Evolutionary conservation across 768 basidiomycete species (phyloP).

Genomic region (Hemileccinum impolitum): DNA sequence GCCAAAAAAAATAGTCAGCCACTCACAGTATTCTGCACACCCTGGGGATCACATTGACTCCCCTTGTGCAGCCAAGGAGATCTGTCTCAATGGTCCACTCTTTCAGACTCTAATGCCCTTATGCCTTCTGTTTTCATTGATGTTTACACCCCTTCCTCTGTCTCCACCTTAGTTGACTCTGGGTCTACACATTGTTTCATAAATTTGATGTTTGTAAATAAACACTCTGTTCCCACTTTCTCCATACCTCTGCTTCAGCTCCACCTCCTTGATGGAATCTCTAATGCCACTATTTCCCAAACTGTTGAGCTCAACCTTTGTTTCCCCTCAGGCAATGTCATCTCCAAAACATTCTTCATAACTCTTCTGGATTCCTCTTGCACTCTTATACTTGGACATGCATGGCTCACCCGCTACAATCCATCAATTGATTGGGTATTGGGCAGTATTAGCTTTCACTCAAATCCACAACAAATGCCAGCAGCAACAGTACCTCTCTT

Average conservation of each 20-base stretch:
- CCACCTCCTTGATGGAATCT: not conserved
- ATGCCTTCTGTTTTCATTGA: not conserved
- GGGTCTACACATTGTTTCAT: not conserved
- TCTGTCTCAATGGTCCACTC: too few relatives aligned
- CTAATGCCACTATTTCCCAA: not conserved
- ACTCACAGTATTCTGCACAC: not conserved
- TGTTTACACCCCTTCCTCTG: not conserved
- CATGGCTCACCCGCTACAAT: not conserved
- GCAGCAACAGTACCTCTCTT: too few relatives aligned
- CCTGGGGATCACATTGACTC: not conserved
- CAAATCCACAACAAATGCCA: not conserved
- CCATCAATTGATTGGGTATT: not conserved
- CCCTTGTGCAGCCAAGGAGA: not conserved
- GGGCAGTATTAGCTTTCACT: too few relatives aligned
- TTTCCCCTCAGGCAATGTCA: not conserved
- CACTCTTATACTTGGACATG: not conserved
- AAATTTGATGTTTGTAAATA: not conserved
- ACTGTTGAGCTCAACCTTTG: not conserved
- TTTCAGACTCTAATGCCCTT: not conserved
- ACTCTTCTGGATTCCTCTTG: not conserved
- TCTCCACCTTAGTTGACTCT: not conserved
- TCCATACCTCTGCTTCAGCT: not conserved
- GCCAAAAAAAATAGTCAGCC: constrained; percentile 5
- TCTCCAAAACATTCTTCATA: not conserved
- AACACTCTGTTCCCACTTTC: too few relatives aligned